These are phyloP conservation scores for Huntiella decipiens DNA, from an alignment of 2,329 filamentous ascomycete genomes.

Conservation along the genomic window DNA sequence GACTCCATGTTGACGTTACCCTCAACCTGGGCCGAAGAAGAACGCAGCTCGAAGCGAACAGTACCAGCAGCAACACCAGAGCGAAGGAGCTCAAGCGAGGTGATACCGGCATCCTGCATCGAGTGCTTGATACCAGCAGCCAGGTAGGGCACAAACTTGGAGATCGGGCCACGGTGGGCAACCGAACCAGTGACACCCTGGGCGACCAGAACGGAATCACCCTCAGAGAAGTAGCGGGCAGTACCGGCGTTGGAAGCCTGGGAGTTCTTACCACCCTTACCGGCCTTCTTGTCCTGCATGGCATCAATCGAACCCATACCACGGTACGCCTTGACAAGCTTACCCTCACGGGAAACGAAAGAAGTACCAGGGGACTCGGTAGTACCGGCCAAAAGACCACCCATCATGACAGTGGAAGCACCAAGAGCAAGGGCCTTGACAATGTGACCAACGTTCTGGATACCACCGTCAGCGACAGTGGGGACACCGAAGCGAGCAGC, in stretches of 20 bases:
- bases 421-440: slow-evolving; percentile 94
- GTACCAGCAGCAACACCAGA: slow-evolving; percentile 52
- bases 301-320: slow-evolving; percentile 98
- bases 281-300: slow-evolving; percentile 98
- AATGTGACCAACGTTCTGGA: slow-evolving; percentile 97
- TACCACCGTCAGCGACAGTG: slow-evolving; percentile 92
- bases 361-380: slow-evolving; percentile 95
- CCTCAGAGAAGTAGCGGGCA: slow-evolving; percentile 95
- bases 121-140: slow-evolving; percentile 93
- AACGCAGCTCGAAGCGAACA: slow-evolving; percentile 85
- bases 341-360: slow-evolving; percentile 87
- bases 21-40: slow-evolving; percentile 85
- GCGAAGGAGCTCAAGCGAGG: slow-evolving; percentile 61
- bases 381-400: slow-evolving; percentile 86
- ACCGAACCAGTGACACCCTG: slow-evolving; percentile 87
- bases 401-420: slow-evolving; percentile 97
- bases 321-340: slow-evolving; percentile 97
- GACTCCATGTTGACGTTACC: slow-evolving; percentile 96
- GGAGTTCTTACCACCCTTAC: slow-evolving; percentile 49
- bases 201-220: slow-evolving; percentile 81
- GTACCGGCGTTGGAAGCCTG: slow-evolving; percentile 84
- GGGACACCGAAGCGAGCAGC: slow-evolving; percentile 87
- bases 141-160: slow-evolving; percentile 90
- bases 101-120: slow-evolving; percentile 82
- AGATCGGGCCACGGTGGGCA: slow-evolving; percentile 66